Evolutionary conservation across 2,329 filamentous ascomycete species (phyloP), one percentile per base, ranked within the genome.

Genomic region (Coniochaeta sp.): DNA sequence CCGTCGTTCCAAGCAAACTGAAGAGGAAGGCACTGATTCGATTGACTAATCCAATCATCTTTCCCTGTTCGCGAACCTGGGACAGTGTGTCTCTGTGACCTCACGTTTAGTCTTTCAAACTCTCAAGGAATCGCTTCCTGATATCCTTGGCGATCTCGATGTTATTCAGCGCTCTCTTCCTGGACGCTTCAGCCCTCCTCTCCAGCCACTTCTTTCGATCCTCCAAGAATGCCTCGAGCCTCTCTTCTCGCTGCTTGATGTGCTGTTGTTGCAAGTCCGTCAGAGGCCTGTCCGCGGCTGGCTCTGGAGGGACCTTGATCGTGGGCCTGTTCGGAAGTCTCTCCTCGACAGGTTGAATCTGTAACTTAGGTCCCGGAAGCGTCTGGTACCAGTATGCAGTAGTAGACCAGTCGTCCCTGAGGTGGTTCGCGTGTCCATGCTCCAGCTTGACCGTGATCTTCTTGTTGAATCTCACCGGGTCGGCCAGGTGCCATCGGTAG

Each of bases 351-450:
- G 70, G 69, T 5, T 64, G 61, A 6, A 71, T 70, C 2, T 70
- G 65, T 0, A 70, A 62, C 61, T 67, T 67, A 2, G 69, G 70
- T 1, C 68, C 69, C 1, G 69, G 70, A 17, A 72, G 61, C 1
- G 68, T 72, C 62, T 71, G 69, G 57, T 71, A 72, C 70, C 70
- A 71, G 61, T 72, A 71, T 16, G 68, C 70, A 3, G 70, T 72
- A 6, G 68, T 67, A 6, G 64, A 64, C 70, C 70, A 71, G 64
- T 72, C 70, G 59, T 72, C 70, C 11, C 68, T 62, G 3, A 70
- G 64, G 50, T 71, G 70, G 55, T 71, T 72, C 3, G 70, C 69
- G 62, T 72, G 70, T 5, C 70, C 70, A 17, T 65, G 61, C 60
- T 70, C 68, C 55, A 70, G 61, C 7, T 61, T 69, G 54, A 70